Conservation (phyloP, 805 yeast genomes). For the Yarrowia sp. region DNA sequence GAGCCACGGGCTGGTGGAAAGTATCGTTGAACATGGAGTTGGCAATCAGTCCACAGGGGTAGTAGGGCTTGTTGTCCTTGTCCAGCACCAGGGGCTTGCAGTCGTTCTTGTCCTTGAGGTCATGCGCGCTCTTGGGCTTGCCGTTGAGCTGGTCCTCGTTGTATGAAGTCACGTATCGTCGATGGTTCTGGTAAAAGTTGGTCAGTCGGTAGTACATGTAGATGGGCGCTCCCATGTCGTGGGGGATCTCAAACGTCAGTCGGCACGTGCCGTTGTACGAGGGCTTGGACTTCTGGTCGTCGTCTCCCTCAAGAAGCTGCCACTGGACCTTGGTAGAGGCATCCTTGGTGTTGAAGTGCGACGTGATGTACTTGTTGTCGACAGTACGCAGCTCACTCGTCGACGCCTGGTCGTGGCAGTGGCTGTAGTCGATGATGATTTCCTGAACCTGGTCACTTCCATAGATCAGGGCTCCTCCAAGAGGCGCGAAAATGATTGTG, state of each 20-base stretch:
- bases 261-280: conserved; percentile 46
- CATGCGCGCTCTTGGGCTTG: conserved; percentile 53
- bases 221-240: conserved; percentile 65
- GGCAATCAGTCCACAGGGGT: conserved; percentile 95
- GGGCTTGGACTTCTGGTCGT: conserved; percentile 35
- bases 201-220: conserved; percentile 82
- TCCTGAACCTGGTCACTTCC: conserved; percentile 81
- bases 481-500: conserved; percentile 80
- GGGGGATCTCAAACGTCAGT: conserved; percentile 70
- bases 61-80: conserved; percentile 58
- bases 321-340: conserved; percentile 50
- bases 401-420: conserved; percentile 58
- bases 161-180: conserved; percentile 84
- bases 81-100: conserved; percentile 64
- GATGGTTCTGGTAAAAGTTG: conserved; percentile 90
- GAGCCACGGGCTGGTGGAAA: conserved; percentile 52
- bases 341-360: conserved; percentile 56
- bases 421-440: conserved; percentile 68
- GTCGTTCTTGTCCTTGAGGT: conserved; percentile 48
- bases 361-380: conserved; percentile 46
- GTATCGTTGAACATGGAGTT: conserved; percentile 91
- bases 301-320: conserved; percentile 49
- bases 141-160: conserved; percentile 83
- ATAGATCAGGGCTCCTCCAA: conserved; percentile 79
- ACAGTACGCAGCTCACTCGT: conserved; percentile 51